These are phyloP conservation scores for Zygosaccharomyces sapae DNA, from an alignment of 1,139 yeast species.

Conservation along the genomic window DNA sequence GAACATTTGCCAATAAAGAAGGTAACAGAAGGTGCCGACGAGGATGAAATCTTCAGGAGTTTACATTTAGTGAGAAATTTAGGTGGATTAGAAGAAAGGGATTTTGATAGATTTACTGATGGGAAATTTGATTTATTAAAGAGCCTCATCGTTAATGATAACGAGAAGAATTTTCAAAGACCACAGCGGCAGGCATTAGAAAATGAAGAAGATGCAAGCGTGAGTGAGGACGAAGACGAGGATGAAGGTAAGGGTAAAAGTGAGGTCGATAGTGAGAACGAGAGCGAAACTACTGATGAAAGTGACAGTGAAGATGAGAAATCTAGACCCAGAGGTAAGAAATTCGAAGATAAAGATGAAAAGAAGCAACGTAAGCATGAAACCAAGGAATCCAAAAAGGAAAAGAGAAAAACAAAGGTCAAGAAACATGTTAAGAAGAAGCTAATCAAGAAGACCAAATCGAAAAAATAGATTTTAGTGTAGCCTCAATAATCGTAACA, in stretches of 20 bases:
- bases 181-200: slow-evolving; percentile 27
- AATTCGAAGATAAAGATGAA: slow-evolving; percentile 75
- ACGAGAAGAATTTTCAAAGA: slow-evolving; percentile 31
- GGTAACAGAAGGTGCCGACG: slow-evolving; percentile 53
- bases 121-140: slow-evolving; percentile 80
- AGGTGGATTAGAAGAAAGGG: slow-evolving; percentile 78
- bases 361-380: slow-evolving; percentile 82
- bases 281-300: slow-evolving; percentile 39
- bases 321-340: slow-evolving; percentile 59
- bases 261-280: slow-evolving; percentile 34
- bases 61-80: slow-evolving; percentile 75
- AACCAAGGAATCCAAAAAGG: slow-evolving; percentile 78
- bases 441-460: slow-evolving; percentile 51
- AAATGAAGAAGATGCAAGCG: slow-evolving; percentile 21
- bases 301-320: slow-evolving; percentile 39
- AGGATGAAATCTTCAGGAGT: slow-evolving; percentile 85
- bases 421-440: slow-evolving; percentile 89
- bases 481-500: neutral
- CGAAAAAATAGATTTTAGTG: slow-evolving; percentile 27
- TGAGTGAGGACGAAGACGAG: slow-evolving; percentile 23
- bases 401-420: slow-evolving; percentile 84
- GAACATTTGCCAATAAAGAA: slow-evolving; percentile 49
- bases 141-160: slow-evolving; percentile 48
- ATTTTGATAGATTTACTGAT: slow-evolving; percentile 71
- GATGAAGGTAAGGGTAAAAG: slow-evolving; percentile 35